Conservation (phyloP, 768 basidiomycete species). For the Lactarius sanguifluus region DNA sequence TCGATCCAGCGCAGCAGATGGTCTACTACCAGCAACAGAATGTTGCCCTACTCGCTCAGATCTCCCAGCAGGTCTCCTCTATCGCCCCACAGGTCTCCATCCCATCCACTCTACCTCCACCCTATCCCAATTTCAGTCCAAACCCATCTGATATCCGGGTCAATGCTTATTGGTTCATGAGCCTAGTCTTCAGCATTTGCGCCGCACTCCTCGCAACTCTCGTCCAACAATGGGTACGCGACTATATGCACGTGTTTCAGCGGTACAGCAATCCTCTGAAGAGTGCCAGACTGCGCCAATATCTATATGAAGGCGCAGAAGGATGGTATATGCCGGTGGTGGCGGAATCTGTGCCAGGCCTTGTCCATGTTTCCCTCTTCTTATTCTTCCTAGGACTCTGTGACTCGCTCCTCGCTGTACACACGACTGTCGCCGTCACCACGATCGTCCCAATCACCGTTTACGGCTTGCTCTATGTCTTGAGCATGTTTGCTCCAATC, state of each 20-base stretch:
- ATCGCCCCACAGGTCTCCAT: slow-evolving; percentile 29
- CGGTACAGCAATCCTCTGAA: slow-evolving; percentile 33
- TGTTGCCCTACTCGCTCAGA: slow-evolving; percentile 11
- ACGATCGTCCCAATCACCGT: slow-evolving; percentile 9
- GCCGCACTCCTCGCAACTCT: slow-evolving; percentile 27
- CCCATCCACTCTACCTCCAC: not conserved
- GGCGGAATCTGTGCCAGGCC: slow-evolving; percentile 46
- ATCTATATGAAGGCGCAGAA: slow-evolving; percentile 38
- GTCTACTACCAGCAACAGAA: slow-evolving; percentile 10
- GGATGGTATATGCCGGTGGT: slow-evolving; percentile 43
- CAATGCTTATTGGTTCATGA: no score
- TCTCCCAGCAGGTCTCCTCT: not conserved
- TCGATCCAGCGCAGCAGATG: not conserved
- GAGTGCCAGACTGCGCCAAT: slow-evolving; percentile 42
- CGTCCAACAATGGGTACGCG: slow-evolving; percentile 50
- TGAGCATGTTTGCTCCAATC: slow-evolving; percentile 10
- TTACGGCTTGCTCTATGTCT: slow-evolving; percentile 20
- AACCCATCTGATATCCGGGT: no score
- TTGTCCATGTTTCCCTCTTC: slow-evolving; percentile 49
- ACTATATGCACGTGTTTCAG: slow-evolving; percentile 36
- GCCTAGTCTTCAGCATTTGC: no score
- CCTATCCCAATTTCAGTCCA: no score
- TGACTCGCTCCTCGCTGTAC: slow-evolving; percentile 41
- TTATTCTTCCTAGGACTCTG: slow-evolving; percentile 51
- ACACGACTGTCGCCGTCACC: slow-evolving; percentile 15